Base-by-base conservation (phyloP, 495 filamentous ascomycete genomes). In the Pyronema domesticum region DNA sequence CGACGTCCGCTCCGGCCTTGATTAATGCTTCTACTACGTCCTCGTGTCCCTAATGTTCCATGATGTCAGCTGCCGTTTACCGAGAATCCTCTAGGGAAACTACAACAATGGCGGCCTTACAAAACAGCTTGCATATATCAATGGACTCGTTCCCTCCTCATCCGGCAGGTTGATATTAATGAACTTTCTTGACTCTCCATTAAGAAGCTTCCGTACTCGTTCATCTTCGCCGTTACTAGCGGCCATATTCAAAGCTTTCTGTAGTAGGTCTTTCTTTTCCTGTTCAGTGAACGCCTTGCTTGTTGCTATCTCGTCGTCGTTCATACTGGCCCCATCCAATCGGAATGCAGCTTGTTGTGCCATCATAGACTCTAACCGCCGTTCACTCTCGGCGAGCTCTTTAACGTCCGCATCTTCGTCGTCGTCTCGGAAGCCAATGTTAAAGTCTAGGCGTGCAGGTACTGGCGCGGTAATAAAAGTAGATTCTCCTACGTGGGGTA, bases 61-160 rank as follows among this genome's bases (percentile, higher is more conserved):
- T 46, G 39, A 14, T 34, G 53, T 57, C 55, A 55, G 56, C 48
- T 42, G 40, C 52, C 30, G 49, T n/a, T n/a, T 30, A 30, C 23
- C 23, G 5, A 30, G 23, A 42, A 11, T 14, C n/a, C 47, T 30
- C 23, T 1, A 30, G 23, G 2, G 5, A 30, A 30, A 2, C 5
- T 2, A 30, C 5, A 30, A 52, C 55, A 56, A 45, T 53, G 50
- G 37, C 65, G 17, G 23, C 80, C 83, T 71, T 68, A 89, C 91
- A 76, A 99, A 99, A 67, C 91, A 99, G 76, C 89, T 95, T 7
- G 91, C 91, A 70, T 99, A 99, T 54, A 99, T 94, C 62, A 99
- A 71, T 9, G 91, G 85, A 9, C 87, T 85, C 3, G 89, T 95
- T 4, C 91, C 91, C 60, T 99, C 91, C 67, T 94, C 86, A 64